phyloP scores from a whole-genome alignment of 2,329 filamentous ascomycete species.

The Aureobasidium sp. region DNA sequence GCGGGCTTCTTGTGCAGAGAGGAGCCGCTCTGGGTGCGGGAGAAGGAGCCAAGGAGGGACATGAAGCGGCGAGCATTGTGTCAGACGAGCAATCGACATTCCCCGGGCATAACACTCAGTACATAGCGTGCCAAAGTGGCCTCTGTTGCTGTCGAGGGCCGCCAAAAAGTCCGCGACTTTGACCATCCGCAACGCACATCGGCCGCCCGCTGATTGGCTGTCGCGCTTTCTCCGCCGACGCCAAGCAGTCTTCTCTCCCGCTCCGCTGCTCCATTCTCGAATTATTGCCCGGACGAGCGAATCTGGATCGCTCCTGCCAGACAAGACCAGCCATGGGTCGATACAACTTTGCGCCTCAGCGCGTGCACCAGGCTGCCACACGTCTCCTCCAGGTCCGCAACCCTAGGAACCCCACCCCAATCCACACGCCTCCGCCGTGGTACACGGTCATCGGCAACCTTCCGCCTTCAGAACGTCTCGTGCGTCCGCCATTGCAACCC shows the following conservation, averaged over 20 bases:
- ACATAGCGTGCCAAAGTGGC: neutral
- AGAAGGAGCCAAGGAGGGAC: constrained; percentile 52
- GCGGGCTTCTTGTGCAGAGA: constrained; percentile 17
- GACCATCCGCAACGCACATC: neutral
- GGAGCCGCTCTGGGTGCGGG: constrained; percentile 35
- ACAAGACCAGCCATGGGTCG: constrained; percentile 39
- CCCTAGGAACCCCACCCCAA: constrained; percentile 20
- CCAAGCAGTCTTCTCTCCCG: constrained; percentile 3
- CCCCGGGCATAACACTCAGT: constrained; percentile 7
- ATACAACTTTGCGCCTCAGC: constrained; percentile 45
- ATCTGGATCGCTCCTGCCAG: neutral
- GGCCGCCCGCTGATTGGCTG: constrained; percentile 15
- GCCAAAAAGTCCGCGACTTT: constrained; percentile 12
- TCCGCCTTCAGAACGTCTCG: constrained; percentile 54
- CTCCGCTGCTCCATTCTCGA: neutral
- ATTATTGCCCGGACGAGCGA: neutral
- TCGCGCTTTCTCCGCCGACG: constrained; percentile 1
- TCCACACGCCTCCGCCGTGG: constrained; percentile 46
- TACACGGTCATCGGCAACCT: constrained; percentile 49
- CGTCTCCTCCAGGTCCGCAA: constrained; percentile 38
- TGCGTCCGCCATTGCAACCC: constrained; percentile 48
- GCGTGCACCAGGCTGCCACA: constrained; percentile 47
- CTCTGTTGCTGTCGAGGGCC: neutral
- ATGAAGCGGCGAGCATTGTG: constrained; percentile 59
- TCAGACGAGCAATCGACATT: constrained; percentile 23